phyloP scores from a whole-genome alignment of 1,284 basidiomycete genomes.

The Vanrija sp. region DNA sequence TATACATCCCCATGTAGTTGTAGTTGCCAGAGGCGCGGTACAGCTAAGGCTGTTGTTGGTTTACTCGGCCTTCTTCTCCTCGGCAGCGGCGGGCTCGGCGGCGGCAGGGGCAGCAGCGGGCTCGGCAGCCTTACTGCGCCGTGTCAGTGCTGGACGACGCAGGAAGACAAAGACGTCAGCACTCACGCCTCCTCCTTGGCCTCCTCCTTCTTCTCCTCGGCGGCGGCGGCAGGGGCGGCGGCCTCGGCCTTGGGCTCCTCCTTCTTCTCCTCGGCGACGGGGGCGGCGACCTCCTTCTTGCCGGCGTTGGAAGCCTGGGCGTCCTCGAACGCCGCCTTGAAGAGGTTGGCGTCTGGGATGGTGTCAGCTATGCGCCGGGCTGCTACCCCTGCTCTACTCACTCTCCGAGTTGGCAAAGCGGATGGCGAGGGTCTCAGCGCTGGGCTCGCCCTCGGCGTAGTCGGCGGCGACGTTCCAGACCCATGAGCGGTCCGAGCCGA shows the following conservation, averaged over 20 bases:
- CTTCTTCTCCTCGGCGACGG: constrained; percentile 40
- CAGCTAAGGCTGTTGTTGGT: background rate
- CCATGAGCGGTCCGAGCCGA: constrained; percentile 99
- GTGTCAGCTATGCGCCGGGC: constrained; percentile 3
- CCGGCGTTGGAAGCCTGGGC: constrained; percentile 69
- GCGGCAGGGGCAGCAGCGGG: too few relatives aligned
- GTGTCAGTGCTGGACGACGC: constrained; percentile 1
- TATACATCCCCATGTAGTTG: constrained; percentile 3
- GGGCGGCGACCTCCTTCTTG: constrained; percentile 29
- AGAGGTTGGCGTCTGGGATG: constrained; percentile 76
- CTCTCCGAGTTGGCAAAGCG: constrained; percentile 97
- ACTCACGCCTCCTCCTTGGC: constrained; percentile 23
- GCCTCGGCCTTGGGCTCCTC: constrained; percentile 34
- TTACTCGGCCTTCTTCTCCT: constrained; percentile 8
- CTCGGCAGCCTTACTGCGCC: constrained; percentile 1
- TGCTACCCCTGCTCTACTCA: constrained; percentile 52
- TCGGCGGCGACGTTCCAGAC: constrained; percentile 98
- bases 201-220: constrained; percentile 25
- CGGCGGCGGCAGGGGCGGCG: constrained; percentile 18
- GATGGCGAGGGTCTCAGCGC: constrained; percentile 92
- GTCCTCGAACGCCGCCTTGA: constrained; percentile 81
- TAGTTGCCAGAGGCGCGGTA: background rate
- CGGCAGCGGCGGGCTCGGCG: background rate
- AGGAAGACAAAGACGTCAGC: too few relatives aligned
- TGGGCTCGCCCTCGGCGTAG: constrained; percentile 82